A percentile compares a stretch with the other conserved stretches of the same genome.
Conservation (phyloP, 495 filamentous ascomycete species). For the Aspergillus avenaceus region DNA sequence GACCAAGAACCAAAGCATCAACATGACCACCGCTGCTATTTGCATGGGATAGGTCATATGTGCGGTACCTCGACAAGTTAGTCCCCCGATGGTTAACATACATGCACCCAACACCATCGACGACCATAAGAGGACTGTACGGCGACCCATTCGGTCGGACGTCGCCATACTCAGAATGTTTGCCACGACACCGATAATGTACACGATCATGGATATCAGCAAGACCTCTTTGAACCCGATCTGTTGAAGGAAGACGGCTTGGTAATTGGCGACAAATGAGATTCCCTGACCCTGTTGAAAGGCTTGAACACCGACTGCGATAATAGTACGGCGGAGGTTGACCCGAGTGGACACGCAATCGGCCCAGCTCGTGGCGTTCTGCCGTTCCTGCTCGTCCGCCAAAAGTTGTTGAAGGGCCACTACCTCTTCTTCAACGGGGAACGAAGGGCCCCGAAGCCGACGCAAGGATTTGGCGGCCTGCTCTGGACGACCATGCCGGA, state of each 20-base stretch:
- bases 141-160: not conserved
- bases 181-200: not conserved
- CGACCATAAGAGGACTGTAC: not conserved
- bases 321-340: constrained; percentile 45
- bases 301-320: constrained; percentile 47
- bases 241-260: not conserved
- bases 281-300: constrained; percentile 57
- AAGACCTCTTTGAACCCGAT: not conserved
- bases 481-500: constrained; percentile 41
- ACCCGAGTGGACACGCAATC: constrained; percentile 52
- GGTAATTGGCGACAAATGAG: constrained; percentile 43
- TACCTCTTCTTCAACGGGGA: constrained; percentile 11
- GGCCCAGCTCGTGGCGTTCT: constrained; percentile 29
- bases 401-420: constrained; percentile 44
- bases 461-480: constrained; percentile 27
- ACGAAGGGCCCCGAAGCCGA: not conserved
- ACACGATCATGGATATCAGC: not conserved
- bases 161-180: not conserved
- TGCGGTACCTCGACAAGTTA: not conserved
- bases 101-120: not conserved
- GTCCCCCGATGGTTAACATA: not conserved
- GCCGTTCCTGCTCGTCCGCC: constrained; percentile 38
- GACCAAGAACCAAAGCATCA: not conserved
- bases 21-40: not conserved
- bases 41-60: not conserved